phyloP scores from a whole-genome alignment of 2,329 filamentous ascomycete species.

The Colletotrichum horii region DNA sequence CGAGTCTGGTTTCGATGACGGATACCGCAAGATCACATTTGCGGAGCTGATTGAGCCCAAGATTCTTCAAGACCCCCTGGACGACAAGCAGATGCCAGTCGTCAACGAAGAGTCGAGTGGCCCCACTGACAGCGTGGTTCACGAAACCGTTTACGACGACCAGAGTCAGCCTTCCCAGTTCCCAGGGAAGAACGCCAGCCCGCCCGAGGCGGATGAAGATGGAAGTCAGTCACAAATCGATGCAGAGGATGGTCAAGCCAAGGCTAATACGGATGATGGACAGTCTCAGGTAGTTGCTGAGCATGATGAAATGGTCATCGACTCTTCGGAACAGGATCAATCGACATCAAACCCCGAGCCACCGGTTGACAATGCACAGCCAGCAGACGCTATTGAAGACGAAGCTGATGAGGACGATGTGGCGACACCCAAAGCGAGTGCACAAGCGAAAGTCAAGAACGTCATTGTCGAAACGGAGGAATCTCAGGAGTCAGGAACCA shows the following conservation, averaged over 20 bases:
- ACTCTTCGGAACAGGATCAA: neutral
- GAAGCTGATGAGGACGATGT: neutral
- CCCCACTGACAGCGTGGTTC: slow-evolving; percentile 25
- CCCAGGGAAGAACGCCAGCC: slow-evolving; percentile 15
- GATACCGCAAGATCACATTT: slow-evolving; percentile 64
- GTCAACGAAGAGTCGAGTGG: slow-evolving; percentile 25
- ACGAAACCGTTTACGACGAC: slow-evolving; percentile 25
- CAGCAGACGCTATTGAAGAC: neutral
- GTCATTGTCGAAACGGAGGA: slow-evolving; percentile 13
- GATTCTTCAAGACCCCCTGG: slow-evolving; percentile 53
- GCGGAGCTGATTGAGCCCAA: slow-evolving; percentile 71
- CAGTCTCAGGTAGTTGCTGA: neutral
- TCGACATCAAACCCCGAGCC: neutral
- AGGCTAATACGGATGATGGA: slow-evolving; percentile 10
- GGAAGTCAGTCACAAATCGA: slow-evolving; percentile 32
- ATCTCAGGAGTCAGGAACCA: neutral
- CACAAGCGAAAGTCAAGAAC: neutral
- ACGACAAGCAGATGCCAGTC: slow-evolving; percentile 26
- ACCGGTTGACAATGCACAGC: neutral
- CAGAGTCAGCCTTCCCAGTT: neutral
- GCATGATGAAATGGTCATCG: neutral
- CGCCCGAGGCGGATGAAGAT: slow-evolving; percentile 24
- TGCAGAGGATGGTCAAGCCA: slow-evolving; percentile 18
- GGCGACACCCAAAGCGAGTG: neutral
- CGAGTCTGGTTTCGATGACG: slow-evolving; percentile 60